A percentile compares a stretch with the other conserved stretches of the same genome.
These are phyloP conservation scores for Deakozyma indianensis DNA, from an alignment of 805 yeast genomes.

Conservation along the genomic window DNA sequence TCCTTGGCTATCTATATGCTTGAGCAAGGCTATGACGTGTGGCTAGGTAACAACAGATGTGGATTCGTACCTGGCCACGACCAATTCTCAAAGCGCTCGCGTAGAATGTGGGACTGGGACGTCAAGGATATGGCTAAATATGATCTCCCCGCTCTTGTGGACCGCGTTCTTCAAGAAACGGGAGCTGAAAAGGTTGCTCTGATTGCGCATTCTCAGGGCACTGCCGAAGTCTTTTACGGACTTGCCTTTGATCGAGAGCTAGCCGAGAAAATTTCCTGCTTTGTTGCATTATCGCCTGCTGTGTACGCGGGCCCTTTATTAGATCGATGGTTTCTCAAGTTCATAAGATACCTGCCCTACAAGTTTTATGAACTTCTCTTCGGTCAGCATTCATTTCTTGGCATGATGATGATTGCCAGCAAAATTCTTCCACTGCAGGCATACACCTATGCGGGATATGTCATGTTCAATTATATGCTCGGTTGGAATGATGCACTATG, in stretches of 20 bases:
- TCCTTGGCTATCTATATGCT: constrained; percentile 55
- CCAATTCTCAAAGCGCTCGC: constrained; percentile 27
- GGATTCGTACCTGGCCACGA: constrained; percentile 66
- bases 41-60: constrained; percentile 86
- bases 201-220: constrained; percentile 86
- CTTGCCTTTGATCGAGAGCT: constrained; percentile 34
- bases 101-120: constrained; percentile 87
- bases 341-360: constrained; percentile 15
- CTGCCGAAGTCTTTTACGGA: constrained; percentile 68
- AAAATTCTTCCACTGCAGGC: constrained; percentile 32
- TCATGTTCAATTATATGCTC: constrained; percentile 76
- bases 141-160: constrained; percentile 65
- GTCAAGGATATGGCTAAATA: constrained; percentile 63
- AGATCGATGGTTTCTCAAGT: constrained; percentile 28
- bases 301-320: constrained; percentile 73
- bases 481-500: constrained; percentile 78
- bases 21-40: constrained; percentile 82
- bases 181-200: constrained; percentile 32
- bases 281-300: constrained; percentile 81
- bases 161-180: constrained; percentile 34
- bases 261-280: constrained; percentile 45
- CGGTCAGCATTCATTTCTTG: constrained; percentile 69
- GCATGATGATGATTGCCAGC: constrained; percentile 53
- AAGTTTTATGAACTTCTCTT: constrained; percentile 29
- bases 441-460: constrained; percentile 53